Percentiles rank a stretch among this genome's conserved stretches.
Conservation (phyloP, 257 asterid species). For the Cruciata laevipes region DNA sequence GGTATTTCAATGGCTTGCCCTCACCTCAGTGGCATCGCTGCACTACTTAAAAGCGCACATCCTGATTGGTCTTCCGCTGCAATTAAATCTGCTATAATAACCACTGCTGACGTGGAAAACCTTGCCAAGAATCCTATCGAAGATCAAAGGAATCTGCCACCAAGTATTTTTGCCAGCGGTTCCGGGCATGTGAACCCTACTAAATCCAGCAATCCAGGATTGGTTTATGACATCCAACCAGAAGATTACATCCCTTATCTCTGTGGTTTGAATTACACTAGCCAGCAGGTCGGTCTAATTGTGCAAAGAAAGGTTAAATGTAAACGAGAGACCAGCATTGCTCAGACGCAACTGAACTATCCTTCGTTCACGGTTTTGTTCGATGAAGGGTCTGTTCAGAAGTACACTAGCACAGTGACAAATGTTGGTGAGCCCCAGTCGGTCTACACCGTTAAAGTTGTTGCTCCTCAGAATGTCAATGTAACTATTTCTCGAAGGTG, state of each 20-base stretch:
- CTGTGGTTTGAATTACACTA: slow-evolving; percentile 3
- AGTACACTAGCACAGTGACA: slow-evolving; percentile 2
- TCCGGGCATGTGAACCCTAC: slow-evolving; percentile 6
- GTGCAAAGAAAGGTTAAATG: background rate
- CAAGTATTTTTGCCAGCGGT: background rate
- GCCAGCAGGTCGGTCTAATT: background rate
- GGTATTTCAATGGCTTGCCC: slow-evolving; percentile 10
- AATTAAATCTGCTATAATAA: background rate
- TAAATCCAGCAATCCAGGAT: background rate
- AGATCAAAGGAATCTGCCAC: slow-evolving; percentile 1
- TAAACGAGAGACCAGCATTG: background rate
- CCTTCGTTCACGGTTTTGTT: background rate
- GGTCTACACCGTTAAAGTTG: background rate
- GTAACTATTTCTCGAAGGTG: background rate
- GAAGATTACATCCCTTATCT: background rate
- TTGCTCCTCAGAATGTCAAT: background rate
- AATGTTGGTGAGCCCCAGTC: slow-evolving; percentile 6
- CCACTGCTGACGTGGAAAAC: background rate
- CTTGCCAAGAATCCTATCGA: slow-evolving; percentile 1
- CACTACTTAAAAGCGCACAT: slow-evolving; percentile 1
- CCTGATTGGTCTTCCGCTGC: slow-evolving; percentile 12
- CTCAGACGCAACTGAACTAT: background rate
- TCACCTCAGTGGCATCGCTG: background rate
- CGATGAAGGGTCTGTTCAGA: background rate
- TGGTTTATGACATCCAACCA: background rate